These are phyloP conservation scores for Populus hybrid DNA, from an alignment of 441 rosid genomes.

Conservation along the genomic window DNA sequence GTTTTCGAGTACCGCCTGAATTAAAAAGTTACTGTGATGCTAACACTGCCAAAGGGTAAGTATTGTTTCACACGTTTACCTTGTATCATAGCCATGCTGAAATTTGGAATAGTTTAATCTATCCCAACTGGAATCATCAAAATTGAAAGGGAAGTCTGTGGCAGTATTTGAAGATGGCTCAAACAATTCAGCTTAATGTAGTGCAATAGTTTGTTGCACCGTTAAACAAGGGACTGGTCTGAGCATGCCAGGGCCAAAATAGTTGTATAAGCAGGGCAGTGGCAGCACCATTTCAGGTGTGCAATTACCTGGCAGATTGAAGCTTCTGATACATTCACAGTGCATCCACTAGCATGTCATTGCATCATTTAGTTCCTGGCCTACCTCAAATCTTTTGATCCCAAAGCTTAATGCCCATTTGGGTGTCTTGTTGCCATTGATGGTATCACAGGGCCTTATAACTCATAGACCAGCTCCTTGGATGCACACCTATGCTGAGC, in stretches of 20 bases:
- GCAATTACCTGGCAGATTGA: too few species aligned
- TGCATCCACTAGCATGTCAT: too few species aligned
- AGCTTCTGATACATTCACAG: too few species aligned
- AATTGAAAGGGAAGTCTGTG: background rate
- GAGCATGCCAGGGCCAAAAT: background rate
- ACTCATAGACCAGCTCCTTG: too few species aligned
- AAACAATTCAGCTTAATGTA: background rate
- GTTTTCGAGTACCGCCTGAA: slow-evolving; percentile 84
- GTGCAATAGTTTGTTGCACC: background rate
- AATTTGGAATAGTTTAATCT: slow-evolving; percentile 1
- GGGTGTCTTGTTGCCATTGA: too few species aligned
- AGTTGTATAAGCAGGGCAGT: background rate
- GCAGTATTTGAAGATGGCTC: background rate
- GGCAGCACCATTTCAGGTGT: background rate
- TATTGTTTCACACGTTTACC: slow-evolving; percentile 13
- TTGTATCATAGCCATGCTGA: background rate
- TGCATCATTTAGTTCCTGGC: too few species aligned
- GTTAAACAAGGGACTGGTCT: background rate
- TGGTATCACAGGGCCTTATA: too few species aligned
- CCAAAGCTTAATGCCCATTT: too few species aligned
- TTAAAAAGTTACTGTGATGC: slow-evolving; percentile 62
- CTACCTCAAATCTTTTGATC: too few species aligned
- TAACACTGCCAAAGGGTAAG: slow-evolving; percentile 53
- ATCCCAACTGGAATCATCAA: background rate
- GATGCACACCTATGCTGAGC: too few species aligned